These are phyloP conservation scores for Tetrapisispora fleetii DNA, from an alignment of 805 yeast genomes.

Conservation along the genomic window DNA sequence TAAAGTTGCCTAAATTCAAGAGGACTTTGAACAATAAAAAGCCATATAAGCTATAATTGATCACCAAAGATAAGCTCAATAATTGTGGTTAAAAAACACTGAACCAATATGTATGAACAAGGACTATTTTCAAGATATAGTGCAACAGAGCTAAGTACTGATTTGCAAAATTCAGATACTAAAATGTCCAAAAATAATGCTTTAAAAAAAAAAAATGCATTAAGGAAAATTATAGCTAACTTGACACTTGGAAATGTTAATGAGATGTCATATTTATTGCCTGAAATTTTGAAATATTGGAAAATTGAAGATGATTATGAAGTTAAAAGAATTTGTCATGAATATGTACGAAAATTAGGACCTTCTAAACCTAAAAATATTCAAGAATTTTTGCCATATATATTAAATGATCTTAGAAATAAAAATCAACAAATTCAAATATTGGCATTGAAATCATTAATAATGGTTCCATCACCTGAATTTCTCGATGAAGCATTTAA, in stretches of 20 bases:
- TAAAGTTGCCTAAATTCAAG: too few relatives aligned
- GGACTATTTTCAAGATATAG: constrained; percentile 23
- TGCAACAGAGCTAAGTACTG: constrained; percentile 28
- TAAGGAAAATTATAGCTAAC: constrained; percentile 74
- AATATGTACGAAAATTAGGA: constrained; percentile 54
- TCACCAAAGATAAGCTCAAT: too few relatives aligned
- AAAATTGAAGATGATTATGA: constrained; percentile 53
- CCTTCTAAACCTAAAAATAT: constrained; percentile 48
- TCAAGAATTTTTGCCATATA: constrained; percentile 42
- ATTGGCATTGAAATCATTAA: constrained; percentile 53
- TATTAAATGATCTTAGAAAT: constrained; percentile 44
- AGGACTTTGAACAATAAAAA: too few relatives aligned
- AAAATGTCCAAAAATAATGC: constrained; percentile 32
- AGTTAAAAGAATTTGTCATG: constrained; percentile 59
- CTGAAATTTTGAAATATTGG: constrained; percentile 50
- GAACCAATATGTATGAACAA: constrained; percentile 13
- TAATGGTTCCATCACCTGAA: constrained; percentile 47
- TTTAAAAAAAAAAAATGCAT: constrained; percentile 35
- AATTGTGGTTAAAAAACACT: background rate
- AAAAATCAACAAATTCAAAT: constrained; percentile 41
- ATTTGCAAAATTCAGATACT: constrained; percentile 29
- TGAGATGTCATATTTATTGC: constrained; percentile 59
- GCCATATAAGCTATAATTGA: too few relatives aligned
- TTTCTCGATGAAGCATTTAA: constrained; percentile 39
- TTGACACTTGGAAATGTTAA: constrained; percentile 64